Evolutionary conservation across 2,329 filamentous ascomycete species (phyloP).

Genomic region (Diplocarpon rosae): DNA sequence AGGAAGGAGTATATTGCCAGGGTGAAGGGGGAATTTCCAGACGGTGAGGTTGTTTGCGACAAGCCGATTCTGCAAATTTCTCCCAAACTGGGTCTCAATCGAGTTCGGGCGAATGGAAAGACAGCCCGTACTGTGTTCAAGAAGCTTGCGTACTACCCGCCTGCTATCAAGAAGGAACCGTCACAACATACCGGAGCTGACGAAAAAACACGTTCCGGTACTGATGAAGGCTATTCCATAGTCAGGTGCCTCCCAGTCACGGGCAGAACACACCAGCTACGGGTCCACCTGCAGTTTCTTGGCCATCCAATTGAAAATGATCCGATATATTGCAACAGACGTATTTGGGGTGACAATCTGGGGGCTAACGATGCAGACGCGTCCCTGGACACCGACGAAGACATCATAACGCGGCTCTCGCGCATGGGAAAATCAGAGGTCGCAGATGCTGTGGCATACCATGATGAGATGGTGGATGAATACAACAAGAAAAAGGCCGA

Average conservation of each 20-base stretch:
- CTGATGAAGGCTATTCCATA: constrained; percentile 74
- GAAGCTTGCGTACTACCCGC: constrained; percentile 81
- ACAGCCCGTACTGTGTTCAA: constrained; percentile 85
- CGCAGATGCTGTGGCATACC: constrained; percentile 82
- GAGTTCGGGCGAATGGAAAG: constrained; percentile 89
- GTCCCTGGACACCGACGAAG: constrained; percentile 66
- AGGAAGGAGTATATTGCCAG: constrained; percentile 92
- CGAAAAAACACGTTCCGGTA: constrained; percentile 29
- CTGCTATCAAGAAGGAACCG: constrained; percentile 21
- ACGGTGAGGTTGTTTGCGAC: constrained; percentile 83
- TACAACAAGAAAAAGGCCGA: constrained; percentile 77
- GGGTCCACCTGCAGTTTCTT: constrained; percentile 88
- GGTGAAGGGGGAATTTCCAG: constrained; percentile 83
- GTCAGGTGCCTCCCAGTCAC: constrained; percentile 90
- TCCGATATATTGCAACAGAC: constrained; percentile 91
- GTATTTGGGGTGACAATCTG: constrained; percentile 76
- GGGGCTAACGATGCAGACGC: constrained; percentile 57
- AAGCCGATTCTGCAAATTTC: constrained; percentile 91
- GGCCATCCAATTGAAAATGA: constrained; percentile 96
- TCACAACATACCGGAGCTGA: constrained; percentile 3
- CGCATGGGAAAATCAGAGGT: constrained; percentile 93
- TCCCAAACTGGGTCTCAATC: constrained; percentile 86
- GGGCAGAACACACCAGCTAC: constrained; percentile 86
- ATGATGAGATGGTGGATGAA: constrained; percentile 83
- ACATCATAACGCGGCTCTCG: constrained; percentile 74